Conservation (phyloP, 164 flowering plant species). For the Umbellularia californica region DNA sequence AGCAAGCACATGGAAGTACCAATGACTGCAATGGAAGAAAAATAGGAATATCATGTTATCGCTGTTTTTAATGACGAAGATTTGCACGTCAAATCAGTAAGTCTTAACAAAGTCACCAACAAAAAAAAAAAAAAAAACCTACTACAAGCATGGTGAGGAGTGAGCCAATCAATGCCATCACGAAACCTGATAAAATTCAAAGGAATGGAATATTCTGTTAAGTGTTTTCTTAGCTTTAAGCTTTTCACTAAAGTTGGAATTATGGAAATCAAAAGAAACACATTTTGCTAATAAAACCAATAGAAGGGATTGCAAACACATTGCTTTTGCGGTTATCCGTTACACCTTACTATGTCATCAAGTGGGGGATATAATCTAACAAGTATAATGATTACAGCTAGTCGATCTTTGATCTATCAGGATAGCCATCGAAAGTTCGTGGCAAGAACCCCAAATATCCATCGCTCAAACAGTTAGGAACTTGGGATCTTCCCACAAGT, state of each 20-base stretch:
- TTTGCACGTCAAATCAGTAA: background rate
- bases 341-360: background rate
- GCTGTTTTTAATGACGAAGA: background rate
- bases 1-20: conserved; percentile 89
- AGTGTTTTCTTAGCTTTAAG: background rate
- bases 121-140: conserved; percentile 28
- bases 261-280: background rate
- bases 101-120: background rate
- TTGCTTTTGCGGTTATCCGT: background rate
- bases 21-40: conserved; percentile 47
- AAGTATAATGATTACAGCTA: background rate
- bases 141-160: conserved; percentile 95
- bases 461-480: background rate
- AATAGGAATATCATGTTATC: background rate
- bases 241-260: background rate
- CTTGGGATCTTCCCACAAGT: background rate
- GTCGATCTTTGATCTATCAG: background rate
- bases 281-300: background rate
- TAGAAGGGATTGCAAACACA: background rate
- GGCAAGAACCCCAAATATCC: background rate
- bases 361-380: background rate
- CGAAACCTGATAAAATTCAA: conserved; percentile 47
- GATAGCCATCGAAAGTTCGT: background rate
- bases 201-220: background rate
- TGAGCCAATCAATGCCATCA: conserved; percentile 91